Conservation (phyloP, 192 early-diverging fungal species). For the Coemansia sp. region DNA sequence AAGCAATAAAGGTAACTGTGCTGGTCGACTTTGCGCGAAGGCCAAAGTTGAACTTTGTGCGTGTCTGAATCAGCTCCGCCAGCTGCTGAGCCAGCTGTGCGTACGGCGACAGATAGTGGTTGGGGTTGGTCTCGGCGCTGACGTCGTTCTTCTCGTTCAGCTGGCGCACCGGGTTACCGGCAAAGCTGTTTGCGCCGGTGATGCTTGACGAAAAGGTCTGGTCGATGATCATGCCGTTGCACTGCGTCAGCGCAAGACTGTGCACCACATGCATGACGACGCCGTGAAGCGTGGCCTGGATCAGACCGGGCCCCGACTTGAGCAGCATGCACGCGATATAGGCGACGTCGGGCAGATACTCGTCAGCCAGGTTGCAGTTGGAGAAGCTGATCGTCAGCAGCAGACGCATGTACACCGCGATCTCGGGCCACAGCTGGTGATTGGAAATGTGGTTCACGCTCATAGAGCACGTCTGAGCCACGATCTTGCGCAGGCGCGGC, state of each 20-base stretch:
- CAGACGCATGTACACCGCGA: slow-evolving; percentile 84
- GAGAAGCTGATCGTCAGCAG: slow-evolving; percentile 89
- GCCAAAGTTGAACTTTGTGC: slow-evolving; percentile 51
- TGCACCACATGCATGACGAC: slow-evolving; percentile 91
- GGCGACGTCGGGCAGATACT: slow-evolving; percentile 83
- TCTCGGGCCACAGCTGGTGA: slow-evolving; percentile 89
- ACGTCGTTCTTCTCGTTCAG: slow-evolving; percentile 22
- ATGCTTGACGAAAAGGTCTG: slow-evolving; percentile 75
- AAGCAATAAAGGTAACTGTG: slow-evolving; percentile 51
- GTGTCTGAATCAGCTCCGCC: slow-evolving; percentile 47
- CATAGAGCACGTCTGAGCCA: slow-evolving; percentile 75
- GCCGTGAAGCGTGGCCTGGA: slow-evolving; percentile 89
- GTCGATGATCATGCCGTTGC: slow-evolving; percentile 78
- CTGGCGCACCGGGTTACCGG: slow-evolving; percentile 53
- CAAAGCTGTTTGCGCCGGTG: slow-evolving; percentile 66
- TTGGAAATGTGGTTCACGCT: slow-evolving; percentile 69
- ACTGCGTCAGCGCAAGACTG: slow-evolving; percentile 70
- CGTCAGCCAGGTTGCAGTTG: slow-evolving; percentile 66
- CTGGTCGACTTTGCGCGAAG: slow-evolving; percentile 52
- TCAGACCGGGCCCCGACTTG: slow-evolving; percentile 78
- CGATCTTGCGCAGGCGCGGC: slow-evolving; percentile 72
- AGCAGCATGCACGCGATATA: slow-evolving; percentile 82
- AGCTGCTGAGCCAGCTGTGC: slow-evolving; percentile 58
- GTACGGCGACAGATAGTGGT: slow-evolving; percentile 59
- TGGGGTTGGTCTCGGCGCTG: slow-evolving; percentile 15